phyloP scores from a whole-genome alignment of 164 flowering plant genomes.

The Litsea cubeba region DNA sequence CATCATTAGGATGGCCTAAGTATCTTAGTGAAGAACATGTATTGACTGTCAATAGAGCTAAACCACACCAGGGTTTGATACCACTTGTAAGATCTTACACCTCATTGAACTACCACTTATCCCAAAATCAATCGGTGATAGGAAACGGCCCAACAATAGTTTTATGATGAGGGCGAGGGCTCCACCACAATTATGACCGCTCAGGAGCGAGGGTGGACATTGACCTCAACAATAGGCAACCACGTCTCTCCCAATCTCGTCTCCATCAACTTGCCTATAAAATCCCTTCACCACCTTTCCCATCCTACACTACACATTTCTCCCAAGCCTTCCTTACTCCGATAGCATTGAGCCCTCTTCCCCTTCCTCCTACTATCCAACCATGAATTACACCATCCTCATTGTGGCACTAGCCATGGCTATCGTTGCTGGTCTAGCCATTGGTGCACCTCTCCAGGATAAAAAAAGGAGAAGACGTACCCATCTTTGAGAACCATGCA shows the following conservation, averaged over 20 bases:
- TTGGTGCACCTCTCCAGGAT: background rate
- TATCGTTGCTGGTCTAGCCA: background rate
- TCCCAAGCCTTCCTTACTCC: background rate
- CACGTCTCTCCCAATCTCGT: background rate
- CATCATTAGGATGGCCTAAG: too few relatives aligned
- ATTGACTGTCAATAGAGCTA: background rate
- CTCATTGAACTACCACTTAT: too few relatives aligned
- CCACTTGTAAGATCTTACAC: too few relatives aligned
- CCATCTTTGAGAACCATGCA: too few relatives aligned
- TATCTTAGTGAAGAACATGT: background rate
- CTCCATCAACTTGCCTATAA: background rate
- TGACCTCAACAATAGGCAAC: too few relatives aligned
- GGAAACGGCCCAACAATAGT: too few relatives aligned
- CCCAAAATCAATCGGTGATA: too few relatives aligned
- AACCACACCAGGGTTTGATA: too few relatives aligned
- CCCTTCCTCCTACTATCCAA: background rate
- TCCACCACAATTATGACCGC: too few relatives aligned
- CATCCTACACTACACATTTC: background rate
- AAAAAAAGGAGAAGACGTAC: background rate
- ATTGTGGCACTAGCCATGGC: conserved; percentile 5
- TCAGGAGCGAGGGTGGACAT: too few relatives aligned
- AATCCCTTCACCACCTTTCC: background rate
- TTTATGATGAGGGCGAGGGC: too few relatives aligned
- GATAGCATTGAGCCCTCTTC: background rate
- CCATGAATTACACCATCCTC: conserved; percentile 11